Evolutionary conservation across 202 grass and related monocot species (phyloP), one percentile per base, ranked within the genome.

Genomic region (Schoenoplectus triqueter): DNA sequence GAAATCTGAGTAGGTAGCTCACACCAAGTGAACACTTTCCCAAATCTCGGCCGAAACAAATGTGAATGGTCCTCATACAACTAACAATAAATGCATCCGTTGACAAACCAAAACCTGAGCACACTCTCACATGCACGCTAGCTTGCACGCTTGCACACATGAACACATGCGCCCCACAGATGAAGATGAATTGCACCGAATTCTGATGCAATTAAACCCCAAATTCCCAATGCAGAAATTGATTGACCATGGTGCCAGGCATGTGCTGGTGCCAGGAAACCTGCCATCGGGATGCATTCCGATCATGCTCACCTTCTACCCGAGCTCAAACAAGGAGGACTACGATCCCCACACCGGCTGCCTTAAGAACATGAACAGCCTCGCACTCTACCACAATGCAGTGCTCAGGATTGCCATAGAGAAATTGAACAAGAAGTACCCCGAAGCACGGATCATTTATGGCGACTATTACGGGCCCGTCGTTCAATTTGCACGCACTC

Each of bases 231-330:
- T 65, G 42, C 82, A 90, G 89, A 67, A 79, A 10, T 45, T 99
- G 7, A 91, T 99, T 1, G 85, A 92, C 39, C 88, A 95, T 14
- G 96, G 96, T 54, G 93, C 96, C 0, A 22, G 87, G 13, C 92
- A 99, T 82, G 85, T 99, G n/a, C 66, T 99, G 64, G 88, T 99
- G 1, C 91, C 93, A 0, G 90, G 90, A 0, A 87, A 95, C 72
- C 87, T 99, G 80, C 96, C 96, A 20, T 89, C 91, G 6, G 96
- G 94, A 0, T 97, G 94, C 92, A 88, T 97, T 66, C 94, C 94
- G 10, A 90, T 97, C 85, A 89, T 90, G 50, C 92, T 97, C 52
- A 94, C 92, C 52, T 73, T 94, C 80, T 94, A 92, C 81, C 10
- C 63, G 15, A 86, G 87, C 22, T 76, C 84, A 0, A 87, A 94